phyloP scores from a whole-genome alignment of 2,329 filamentous ascomycete genomes.

The Penicillium sp. region DNA sequence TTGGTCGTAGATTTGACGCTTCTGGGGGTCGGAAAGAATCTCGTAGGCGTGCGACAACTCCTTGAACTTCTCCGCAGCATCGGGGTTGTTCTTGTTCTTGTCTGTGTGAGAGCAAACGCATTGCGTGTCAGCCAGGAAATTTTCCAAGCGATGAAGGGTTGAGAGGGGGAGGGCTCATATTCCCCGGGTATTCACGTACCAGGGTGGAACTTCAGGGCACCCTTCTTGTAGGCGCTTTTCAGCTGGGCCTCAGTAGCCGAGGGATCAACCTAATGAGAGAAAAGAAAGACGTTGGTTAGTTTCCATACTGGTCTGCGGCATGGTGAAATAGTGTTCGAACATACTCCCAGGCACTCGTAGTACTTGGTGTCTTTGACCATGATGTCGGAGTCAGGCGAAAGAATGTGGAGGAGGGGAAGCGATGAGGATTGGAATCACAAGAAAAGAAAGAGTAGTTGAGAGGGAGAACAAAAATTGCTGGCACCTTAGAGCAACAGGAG shows the following conservation, averaged over 20 bases:
- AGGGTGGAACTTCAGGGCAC: slow-evolving; percentile 85
- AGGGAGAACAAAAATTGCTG: slow-evolving; percentile 11
- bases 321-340: slow-evolving; percentile 20
- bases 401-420: slow-evolving; percentile 17
- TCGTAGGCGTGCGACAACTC: slow-evolving; percentile 96
- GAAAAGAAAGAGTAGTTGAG: slow-evolving; percentile 24
- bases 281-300: slow-evolving; percentile 31
- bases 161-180: not conserved
- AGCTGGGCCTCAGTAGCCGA: slow-evolving; percentile 82
- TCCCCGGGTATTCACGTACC: slow-evolving; percentile 63
- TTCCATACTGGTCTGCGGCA: not conserved
- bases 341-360: slow-evolving; percentile 54
- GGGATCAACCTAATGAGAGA: slow-evolving; percentile 67
- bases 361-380: slow-evolving; percentile 58
- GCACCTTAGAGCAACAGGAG: slow-evolving; percentile 12
- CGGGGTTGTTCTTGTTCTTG: slow-evolving; percentile 94
- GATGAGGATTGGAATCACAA: slow-evolving; percentile 6
- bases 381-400: slow-evolving; percentile 35
- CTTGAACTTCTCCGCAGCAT: slow-evolving; percentile 97
- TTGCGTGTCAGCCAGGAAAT: slow-evolving; percentile 3
- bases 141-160: not conserved
- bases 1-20: slow-evolving; percentile 91
- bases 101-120: slow-evolving; percentile 57
- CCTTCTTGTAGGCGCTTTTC: slow-evolving; percentile 93
- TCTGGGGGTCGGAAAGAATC: slow-evolving; percentile 87